Evolutionary conservation across 1,139 yeast species (phyloP).

Genomic region (Sugiyamaella pinicola): DNA sequence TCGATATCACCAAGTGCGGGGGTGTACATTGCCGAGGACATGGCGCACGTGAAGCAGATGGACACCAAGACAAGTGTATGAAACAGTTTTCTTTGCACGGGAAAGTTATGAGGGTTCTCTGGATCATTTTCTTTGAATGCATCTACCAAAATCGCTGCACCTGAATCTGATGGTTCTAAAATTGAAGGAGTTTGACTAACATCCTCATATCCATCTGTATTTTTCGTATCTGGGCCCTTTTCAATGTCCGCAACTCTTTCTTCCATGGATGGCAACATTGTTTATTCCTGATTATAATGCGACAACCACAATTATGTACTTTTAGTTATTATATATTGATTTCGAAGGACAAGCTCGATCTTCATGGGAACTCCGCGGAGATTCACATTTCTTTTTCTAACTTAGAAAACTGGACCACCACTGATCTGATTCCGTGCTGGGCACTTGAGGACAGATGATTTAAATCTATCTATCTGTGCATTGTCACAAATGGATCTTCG

Average conservation of each 20-base stretch:
- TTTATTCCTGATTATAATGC: background rate
- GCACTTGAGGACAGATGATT: too few relatives aligned
- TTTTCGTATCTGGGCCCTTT: background rate
- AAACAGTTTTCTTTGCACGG: conserved; percentile 14
- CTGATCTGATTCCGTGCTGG: too few relatives aligned
- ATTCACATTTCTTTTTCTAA: background rate
- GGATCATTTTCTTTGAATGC: conserved; percentile 20
- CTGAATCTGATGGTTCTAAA: background rate
- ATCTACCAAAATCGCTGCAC: background rate
- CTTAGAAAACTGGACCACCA: background rate
- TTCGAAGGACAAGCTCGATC: too few relatives aligned
- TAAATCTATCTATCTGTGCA: too few relatives aligned
- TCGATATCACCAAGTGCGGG: conserved; percentile 19
- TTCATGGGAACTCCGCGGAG: background rate
- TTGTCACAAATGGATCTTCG: too few relatives aligned
- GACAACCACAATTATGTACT: too few relatives aligned
- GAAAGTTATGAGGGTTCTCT: conserved; percentile 22
- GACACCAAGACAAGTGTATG: conserved; percentile 17
- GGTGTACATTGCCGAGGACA: conserved; percentile 22
- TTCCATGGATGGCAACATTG: background rate
- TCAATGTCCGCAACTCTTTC: background rate
- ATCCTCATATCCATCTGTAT: background rate
- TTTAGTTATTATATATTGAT: background rate
- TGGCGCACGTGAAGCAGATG: conserved; percentile 18
- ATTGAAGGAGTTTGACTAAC: background rate